Base-by-base conservation (phyloP, 495 filamentous ascomycete genomes). In the Cairneyella variabilis region DNA sequence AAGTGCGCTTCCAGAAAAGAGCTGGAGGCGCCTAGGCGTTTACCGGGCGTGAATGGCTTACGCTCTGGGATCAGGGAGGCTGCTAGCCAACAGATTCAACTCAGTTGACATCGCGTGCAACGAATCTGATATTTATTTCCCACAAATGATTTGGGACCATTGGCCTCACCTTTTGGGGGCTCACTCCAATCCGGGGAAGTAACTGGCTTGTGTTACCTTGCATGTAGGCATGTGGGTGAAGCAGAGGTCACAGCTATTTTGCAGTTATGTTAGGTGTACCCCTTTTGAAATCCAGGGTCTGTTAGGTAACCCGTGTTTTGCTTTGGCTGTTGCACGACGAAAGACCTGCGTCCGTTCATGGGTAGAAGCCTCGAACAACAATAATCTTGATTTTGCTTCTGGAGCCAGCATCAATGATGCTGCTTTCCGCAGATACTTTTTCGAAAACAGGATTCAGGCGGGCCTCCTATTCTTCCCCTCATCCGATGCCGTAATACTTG, bases 61-160 rank as follows among this genome's bases (percentile, higher is more conserved):
- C 25, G 20, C 25, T 39, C 17, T 11, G 27, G 20, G 11, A 32
- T 44, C 56, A 43, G 38, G 28, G 43, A 43, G n/a, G n/a, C n/a
- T 53, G 49, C 38, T 59, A 51, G 50, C 56, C 51, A 59, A 59
- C 56, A 45, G 56, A 59, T 44, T 28, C 39, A 30, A 46, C 21
- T 26, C 45, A 54, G 50, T 51, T 54, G 56, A 54, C 56, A 59
- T 48, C 56, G 36, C 50, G 51, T 54, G 51, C 26, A 39, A 54
- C 32, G 43, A 8, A 39, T 49, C 18, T 36, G 28, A n/a, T 34
- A 22, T 53, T 27, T 42, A 25, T 43, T 21, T 18, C 27, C 44
- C 44, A 47, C 23, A 30, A 7, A 47, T 27, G 27, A n/a, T 16
- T 20, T 53, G 41, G 48, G 36, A 30, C 51, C 40, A 23, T 16